These are phyloP conservation scores for Lactarius indigo DNA, from an alignment of 768 basidiomycete genomes.

Conservation along the genomic window DNA sequence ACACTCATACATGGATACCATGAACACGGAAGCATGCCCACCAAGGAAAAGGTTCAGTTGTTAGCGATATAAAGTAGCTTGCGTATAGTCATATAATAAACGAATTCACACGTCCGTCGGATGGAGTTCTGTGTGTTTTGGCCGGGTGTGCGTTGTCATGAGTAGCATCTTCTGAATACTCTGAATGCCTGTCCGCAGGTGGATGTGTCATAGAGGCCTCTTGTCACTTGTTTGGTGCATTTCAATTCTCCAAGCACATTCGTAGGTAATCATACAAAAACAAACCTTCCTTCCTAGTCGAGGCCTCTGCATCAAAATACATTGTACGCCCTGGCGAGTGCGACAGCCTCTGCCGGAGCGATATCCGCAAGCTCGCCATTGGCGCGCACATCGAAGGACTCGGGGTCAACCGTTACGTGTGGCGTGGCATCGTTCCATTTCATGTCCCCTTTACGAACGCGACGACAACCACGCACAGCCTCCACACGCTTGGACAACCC, in stretches of 20 bases:
- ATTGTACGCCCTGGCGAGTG: constrained; percentile 73
- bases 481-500: constrained; percentile 66
- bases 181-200: background rate
- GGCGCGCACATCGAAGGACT: constrained; percentile 83
- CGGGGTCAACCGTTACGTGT: constrained; percentile 85
- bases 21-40: background rate
- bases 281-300: background rate
- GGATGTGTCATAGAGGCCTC: background rate
- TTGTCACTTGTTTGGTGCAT: background rate
- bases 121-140: background rate
- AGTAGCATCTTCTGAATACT: background rate
- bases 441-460: constrained; percentile 83
- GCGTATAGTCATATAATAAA: background rate
- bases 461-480: constrained; percentile 73
- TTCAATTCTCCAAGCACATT: background rate
- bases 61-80: background rate
- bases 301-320: constrained; percentile 51
- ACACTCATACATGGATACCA: background rate
- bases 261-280: background rate
- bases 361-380: constrained; percentile 78
- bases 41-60: background rate
- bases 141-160: background rate
- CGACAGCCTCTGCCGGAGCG: constrained; percentile 63
- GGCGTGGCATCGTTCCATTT: constrained; percentile 88
- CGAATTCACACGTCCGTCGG: background rate